phyloP scores from a whole-genome alignment of 192 early-diverging fungal genomes.

The Oehlia diaphana region DNA sequence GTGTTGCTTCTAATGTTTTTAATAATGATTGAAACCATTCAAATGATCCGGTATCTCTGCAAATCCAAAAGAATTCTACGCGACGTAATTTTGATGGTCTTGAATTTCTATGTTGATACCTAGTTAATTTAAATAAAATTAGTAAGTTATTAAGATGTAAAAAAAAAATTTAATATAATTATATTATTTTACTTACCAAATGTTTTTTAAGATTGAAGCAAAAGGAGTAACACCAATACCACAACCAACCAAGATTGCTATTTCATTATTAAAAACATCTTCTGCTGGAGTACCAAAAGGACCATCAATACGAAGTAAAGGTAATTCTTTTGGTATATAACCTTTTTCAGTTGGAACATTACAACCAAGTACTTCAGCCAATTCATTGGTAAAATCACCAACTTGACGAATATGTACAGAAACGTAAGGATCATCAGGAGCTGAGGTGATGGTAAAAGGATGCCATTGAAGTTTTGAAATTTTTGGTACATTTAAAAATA shows the following conservation, averaged over 20 bases:
- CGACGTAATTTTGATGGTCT: conserved; percentile 41
- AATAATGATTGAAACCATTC: conserved; percentile 73
- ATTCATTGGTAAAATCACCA: conserved; percentile 43
- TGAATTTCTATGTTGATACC: conserved; percentile 44
- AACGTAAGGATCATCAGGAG: conserved; percentile 47
- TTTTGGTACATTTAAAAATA: conserved; percentile 69
- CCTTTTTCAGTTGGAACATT: background rate
- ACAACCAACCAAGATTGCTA: conserved; percentile 63
- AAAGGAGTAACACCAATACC: conserved; percentile 81
- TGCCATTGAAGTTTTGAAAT: conserved; percentile 74
- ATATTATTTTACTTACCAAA: conserved; percentile 49
- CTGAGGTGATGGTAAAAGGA: conserved; percentile 62
- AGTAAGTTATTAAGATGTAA: too few species aligned
- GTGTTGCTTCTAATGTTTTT: conserved; percentile 55
- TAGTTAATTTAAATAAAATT: background rate
- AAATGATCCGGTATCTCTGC: conserved; percentile 61
- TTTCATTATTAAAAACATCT: conserved; percentile 73
- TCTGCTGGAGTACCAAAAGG: conserved; percentile 81
- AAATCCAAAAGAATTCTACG: conserved; percentile 70
- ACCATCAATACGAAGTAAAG: conserved; percentile 70
- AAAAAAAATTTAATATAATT: too few species aligned
- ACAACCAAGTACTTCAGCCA: conserved; percentile 41
- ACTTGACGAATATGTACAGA: conserved; percentile 47
- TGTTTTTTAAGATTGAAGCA: conserved; percentile 67
- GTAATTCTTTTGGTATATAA: conserved; percentile 36